Conservation (phyloP, 2,329 filamentous ascomycete genomes). For the Fusarium sp. region DNA sequence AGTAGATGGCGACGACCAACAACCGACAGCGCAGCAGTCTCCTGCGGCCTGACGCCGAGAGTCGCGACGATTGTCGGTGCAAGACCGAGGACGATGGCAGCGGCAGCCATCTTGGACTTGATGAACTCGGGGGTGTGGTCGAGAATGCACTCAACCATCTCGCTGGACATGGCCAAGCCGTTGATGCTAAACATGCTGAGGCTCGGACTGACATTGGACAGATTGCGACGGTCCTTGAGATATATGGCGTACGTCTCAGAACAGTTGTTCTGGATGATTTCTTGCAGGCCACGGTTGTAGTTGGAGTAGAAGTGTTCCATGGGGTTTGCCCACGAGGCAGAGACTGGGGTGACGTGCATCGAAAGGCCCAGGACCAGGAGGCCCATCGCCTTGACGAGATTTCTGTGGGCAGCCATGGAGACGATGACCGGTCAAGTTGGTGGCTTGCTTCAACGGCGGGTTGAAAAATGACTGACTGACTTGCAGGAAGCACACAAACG, state of each 20-base stretch:
- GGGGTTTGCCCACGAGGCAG: slow-evolving; percentile 5
- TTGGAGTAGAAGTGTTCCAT: slow-evolving; percentile 5
- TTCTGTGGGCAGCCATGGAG: not conserved
- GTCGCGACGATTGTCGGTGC: slow-evolving; percentile 15
- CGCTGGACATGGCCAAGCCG: not conserved
- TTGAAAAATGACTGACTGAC: not conserved
- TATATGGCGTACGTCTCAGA: slow-evolving; percentile 4
- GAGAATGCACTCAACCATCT: slow-evolving; percentile 19
- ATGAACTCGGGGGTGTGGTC: slow-evolving; percentile 8
- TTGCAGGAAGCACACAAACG: not conserved
- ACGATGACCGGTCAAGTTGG: not conserved
- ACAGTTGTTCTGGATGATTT: slow-evolving; percentile 8
- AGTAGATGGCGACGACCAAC: slow-evolving; percentile 16
- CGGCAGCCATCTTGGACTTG: slow-evolving; percentile 24
- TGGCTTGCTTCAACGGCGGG: not conserved
- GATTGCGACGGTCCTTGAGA: not conserved
- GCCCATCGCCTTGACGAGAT: not conserved
- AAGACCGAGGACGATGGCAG: slow-evolving; percentile 18
- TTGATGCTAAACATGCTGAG: not conserved
- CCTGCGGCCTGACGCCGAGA: slow-evolving; percentile 13
- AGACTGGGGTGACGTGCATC: not conserved
- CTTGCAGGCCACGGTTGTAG: slow-evolving; percentile 7
- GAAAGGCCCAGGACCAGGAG: not conserved
- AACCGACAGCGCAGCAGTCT: slow-evolving; percentile 14
- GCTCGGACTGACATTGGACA: not conserved